Evolutionary conservation across 2,329 filamentous ascomycete species (phyloP).

Genomic region (Rhexocercosporidium sp.): DNA sequence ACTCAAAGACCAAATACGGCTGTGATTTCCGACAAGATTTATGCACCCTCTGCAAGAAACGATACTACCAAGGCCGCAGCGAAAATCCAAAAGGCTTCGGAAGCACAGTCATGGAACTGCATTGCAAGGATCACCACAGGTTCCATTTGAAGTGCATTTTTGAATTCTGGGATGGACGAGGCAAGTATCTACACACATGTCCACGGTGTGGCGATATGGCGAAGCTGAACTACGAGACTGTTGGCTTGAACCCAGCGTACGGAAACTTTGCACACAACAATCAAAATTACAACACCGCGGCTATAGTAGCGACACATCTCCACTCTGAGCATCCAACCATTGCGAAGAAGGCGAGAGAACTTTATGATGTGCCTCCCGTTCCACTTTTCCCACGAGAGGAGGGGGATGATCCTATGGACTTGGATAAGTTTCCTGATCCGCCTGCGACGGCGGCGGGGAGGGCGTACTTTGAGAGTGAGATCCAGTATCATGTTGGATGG

Average conservation of each 20-base stretch:
- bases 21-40: not conserved
- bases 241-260: conserved; percentile 13
- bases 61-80: not conserved
- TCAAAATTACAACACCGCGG: not conserved
- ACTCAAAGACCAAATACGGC: not conserved
- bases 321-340: not conserved
- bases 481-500: not conserved
- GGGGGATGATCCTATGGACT: not conserved
- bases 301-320: not conserved
- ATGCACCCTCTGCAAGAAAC: not conserved
- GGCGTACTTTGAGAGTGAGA: not conserved
- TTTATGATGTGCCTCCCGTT: not conserved
- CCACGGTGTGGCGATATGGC: conserved; percentile 18
- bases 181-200: conserved; percentile 21
- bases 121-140: conserved; percentile 10
- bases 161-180: conserved; percentile 21
- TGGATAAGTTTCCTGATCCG: not conserved
- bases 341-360: not conserved
- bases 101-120: conserved; percentile 2
- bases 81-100: not conserved
- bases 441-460: not conserved
- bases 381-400: not conserved
- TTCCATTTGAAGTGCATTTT: conserved; percentile 29
- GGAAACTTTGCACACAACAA: conserved; percentile 9
- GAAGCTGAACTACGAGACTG: conserved; percentile 20